Evolutionary conservation across 2,329 filamentous ascomycete species (phyloP).

Genomic region (Sphaceloma murrayae): DNA sequence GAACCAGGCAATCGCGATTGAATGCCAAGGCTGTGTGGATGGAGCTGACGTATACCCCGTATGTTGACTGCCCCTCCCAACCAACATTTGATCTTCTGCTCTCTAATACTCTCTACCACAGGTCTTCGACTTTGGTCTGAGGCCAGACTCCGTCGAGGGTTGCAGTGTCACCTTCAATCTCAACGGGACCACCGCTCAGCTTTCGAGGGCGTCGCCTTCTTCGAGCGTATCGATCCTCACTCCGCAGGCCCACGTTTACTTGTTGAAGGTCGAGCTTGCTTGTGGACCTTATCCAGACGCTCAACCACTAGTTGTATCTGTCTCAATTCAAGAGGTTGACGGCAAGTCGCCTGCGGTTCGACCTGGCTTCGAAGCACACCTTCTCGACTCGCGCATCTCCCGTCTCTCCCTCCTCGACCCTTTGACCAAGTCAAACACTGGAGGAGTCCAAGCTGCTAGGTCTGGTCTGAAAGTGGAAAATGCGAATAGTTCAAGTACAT

Average conservation of each 20-base stretch:
- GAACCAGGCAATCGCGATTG: slow-evolving; percentile 17
- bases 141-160: slow-evolving; percentile 11
- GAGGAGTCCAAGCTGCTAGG: too few relatives aligned
- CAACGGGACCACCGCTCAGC: slow-evolving; percentile 12
- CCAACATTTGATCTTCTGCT: neutral
- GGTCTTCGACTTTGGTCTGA: slow-evolving; percentile 15
- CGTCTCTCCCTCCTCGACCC: too few relatives aligned
- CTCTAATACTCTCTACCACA: slow-evolving; percentile 13
- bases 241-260: neutral
- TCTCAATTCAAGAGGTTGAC: too few relatives aligned
- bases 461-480: too few relatives aligned
- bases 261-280: neutral
- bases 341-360: too few relatives aligned
- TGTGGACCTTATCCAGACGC: neutral
- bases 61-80: slow-evolving; percentile 4
- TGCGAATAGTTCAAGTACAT: too few relatives aligned
- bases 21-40: slow-evolving; percentile 17
- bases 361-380: too few relatives aligned
- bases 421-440: too few relatives aligned
- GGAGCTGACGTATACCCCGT: slow-evolving; percentile 21
- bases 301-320: neutral
- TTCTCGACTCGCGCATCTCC: too few relatives aligned
- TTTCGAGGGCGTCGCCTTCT: neutral
- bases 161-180: slow-evolving; percentile 15
- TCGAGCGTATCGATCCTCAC: neutral